These are phyloP conservation scores for Gracilaria caudata DNA, from an alignment of 23 red algal species.

Conservation along the genomic window DNA sequence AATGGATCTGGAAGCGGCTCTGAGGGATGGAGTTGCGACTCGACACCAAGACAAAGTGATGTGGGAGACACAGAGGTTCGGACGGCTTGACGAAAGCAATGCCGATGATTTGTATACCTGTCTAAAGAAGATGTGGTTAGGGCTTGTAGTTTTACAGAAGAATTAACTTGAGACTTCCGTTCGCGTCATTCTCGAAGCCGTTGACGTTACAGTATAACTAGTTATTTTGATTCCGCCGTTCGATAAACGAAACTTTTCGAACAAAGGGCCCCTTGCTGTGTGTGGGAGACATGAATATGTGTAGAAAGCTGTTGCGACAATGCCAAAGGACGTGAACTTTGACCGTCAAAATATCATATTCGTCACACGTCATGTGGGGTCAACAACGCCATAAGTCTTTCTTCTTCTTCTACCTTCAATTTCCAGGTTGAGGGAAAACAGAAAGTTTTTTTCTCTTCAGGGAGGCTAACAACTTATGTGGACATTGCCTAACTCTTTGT, in stretches of 20 bases:
- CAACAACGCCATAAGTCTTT: too few relatives aligned
- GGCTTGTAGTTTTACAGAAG: slow-evolving; percentile 5
- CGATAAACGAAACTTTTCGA: slow-evolving; percentile 4
- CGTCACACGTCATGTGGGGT: too few relatives aligned
- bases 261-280: neutral
- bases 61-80: slow-evolving; percentile 17
- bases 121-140: neutral
- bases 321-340: too few relatives aligned
- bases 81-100: neutral
- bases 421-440: too few relatives aligned
- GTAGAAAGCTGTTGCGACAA: too few relatives aligned
- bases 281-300: neutral
- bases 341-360: too few relatives aligned
- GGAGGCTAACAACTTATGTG: too few relatives aligned
- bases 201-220: slow-evolving; percentile 21
- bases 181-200: neutral
- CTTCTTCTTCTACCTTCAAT: too few relatives aligned
- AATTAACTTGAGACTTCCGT: slow-evolving; percentile 30
- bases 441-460: too few relatives aligned
- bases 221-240: slow-evolving; percentile 16
- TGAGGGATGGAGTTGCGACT: slow-evolving; percentile 31
- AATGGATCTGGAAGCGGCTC: slow-evolving; percentile 26
- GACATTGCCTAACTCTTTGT: too few relatives aligned
- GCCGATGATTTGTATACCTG: neutral
- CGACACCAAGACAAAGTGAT: slow-evolving; percentile 20